Base-by-base conservation (phyloP, 805 yeast genomes). In the Priceomyces castillae region DNA sequence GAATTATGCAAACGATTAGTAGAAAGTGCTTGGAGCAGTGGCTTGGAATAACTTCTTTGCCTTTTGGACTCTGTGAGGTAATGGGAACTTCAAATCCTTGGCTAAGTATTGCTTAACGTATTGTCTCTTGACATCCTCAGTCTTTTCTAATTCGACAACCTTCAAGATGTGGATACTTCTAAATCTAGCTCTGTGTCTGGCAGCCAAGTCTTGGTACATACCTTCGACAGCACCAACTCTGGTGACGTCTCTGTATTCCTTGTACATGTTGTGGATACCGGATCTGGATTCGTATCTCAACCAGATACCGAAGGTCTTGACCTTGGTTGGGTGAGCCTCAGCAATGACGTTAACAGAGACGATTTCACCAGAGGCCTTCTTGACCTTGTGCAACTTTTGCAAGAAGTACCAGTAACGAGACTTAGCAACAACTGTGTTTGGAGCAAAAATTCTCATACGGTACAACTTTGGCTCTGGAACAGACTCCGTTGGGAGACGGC, bases 191-290 rank as follows among this genome's bases (percentile, higher is more conserved):
- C 99, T 90, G 95, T 94, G 99, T 82, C 99, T 90, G 64, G 99
- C 97, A 78, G 99, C 99, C 86, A 94, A 86, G 79, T 94, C 99
- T 77, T 86, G 90, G 94, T 94, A 94, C 85, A 94, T 85, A 71
- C 94, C 80, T 77, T 87, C 96, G 71, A 94, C 97, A 62, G 98
- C 99, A 75, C 88, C 96, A 56, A 90, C 95, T 82, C 99, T 94
- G 82, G 97, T 78, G 65, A 92, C 95, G 67, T 92, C 99, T 80
- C 99, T 90, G 94, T 89, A 88, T 82, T 94, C 99, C 84, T 94
- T 94, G 97, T 94, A 94, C 97, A 94, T 94, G 95, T 94, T 94
- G 95, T 94, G 99, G 69, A 96, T 90, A 81, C 99, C 99, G 62
- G 99, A 94, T 86, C 99, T 95, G 59, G 99, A 94, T 74, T 94